Base-by-base conservation (phyloP, 805 yeast genomes). In the Candida bentonensis region DNA sequence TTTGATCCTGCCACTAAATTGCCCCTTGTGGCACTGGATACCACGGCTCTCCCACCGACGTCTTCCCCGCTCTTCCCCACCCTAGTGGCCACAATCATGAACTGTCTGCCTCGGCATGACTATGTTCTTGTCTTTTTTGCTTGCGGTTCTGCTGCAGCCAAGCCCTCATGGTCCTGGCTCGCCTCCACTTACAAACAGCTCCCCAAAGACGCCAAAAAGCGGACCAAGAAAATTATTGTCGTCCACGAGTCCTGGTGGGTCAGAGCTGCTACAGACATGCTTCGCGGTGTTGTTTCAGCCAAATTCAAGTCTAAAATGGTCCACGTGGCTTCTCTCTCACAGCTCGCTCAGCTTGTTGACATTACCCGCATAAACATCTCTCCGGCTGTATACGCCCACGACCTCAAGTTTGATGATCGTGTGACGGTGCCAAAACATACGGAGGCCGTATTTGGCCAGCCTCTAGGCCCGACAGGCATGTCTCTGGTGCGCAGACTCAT, bases 161-260 rank as follows among this genome's bases (percentile, higher is more conserved):
- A 72, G 44, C 72, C 75, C 45, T 67, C 67, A 41, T 78, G 94
- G 87, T 68, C 79, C 4, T 81, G 86, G 74, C 83, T 86, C 47
- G 66, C 76, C n/a, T 70, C 66, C 42, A 68, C 76, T 44, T 76
- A 72, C 56, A 63, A 73, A 49, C 62, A 74, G 49, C 69, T 89
- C 22, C 77, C 89, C 1, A 69, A 72, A 15, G 68, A 67, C 3
- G 62, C 70, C 39, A 73, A 75, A 47, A 70, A 72, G 43, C 67
- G 73, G 45, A 61, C 89, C 39, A 64, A 65, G 43, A 79, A 76
- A 54, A 67, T 86, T 2, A 82, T 79, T 50, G 72, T 88, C 23
- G 94, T 89, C 2, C 96, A 89, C 61, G 96, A 88, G 52, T 80
- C 82, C 41, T 87, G 96, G 92, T 74, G 88, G 62, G 74, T 85